Base-by-base conservation (phyloP, 768 basidiomycete species). In the Sporobolomyces pararoseus region DNA sequence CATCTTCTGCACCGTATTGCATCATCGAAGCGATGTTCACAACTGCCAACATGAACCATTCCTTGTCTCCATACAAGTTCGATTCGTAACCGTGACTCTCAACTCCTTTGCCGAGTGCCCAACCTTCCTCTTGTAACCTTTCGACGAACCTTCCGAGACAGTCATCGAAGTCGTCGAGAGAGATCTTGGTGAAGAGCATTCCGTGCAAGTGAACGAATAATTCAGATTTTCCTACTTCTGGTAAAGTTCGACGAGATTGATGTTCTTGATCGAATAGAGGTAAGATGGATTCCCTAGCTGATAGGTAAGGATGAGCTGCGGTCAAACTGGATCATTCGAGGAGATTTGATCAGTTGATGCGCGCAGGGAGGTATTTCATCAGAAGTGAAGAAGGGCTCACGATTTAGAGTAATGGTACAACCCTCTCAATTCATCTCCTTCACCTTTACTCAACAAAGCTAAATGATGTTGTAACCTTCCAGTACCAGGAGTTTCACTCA, bases 11-110 rank as follows among this genome's bases (percentile, higher is more conserved):
- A 39, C 96, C 95, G 75, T 94, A 98, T 79, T 98, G 93, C 76
- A 97, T 81, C 13, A 96, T 79, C 0, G 89, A 85, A 6, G 85
- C 83, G 37, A 97, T 83, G 78, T 95, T 95, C 74, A 91, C 83
- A 53, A 89, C 82, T 0, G 86, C 95, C 91, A 98, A 95, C 89
- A 94, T 92, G 75, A 91, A 88, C 96, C 96, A 99, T 65, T 95
- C 91, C 34, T 87, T 86, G 77, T 79, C 27, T 27, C 69, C 62
- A 60, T 68, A 65, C 0, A 86, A 16, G n/a, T 14, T 2, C 27
- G 29, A 50, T 13, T 55, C 65, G 53, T 19, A 23, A 7, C 47
- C 52, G 37, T 25, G 32, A n/a, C 37, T 49, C 13, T 34, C 55
- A 23, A 61, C 35, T 29, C 59, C 59, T 29, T 55, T 52, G 6